These are phyloP conservation scores for Powellomyces hirtus DNA, from an alignment of 192 early-diverging fungal genomes.

Conservation along the genomic window DNA sequence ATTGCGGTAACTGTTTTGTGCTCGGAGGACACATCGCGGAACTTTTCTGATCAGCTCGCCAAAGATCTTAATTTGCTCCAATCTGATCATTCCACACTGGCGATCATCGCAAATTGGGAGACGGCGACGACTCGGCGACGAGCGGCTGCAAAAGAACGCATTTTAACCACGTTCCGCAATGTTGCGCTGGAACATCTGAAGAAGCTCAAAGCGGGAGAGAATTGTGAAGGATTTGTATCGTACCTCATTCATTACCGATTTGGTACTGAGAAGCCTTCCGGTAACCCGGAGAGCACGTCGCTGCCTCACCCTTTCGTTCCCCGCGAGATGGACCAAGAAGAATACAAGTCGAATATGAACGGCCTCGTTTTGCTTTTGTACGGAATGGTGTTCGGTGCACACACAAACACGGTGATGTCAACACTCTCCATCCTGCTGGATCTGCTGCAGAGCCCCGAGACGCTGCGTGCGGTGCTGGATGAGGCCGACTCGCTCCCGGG, in stretches of 20 bases:
- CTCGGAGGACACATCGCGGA: not conserved
- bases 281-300: not conserved
- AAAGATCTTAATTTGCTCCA: not conserved
- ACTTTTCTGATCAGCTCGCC: not conserved
- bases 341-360: not conserved
- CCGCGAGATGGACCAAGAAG: not conserved
- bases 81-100: not conserved
- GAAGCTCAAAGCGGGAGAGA: not conserved
- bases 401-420: not conserved
- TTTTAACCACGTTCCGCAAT: not conserved
- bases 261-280: not conserved
- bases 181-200: not conserved
- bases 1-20: not conserved
- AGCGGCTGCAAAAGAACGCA: not conserved
- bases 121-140: not conserved
- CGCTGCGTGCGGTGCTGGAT: not conserved
- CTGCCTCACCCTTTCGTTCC: not conserved
- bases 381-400: constrained; percentile 5
- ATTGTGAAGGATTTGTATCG: not conserved
- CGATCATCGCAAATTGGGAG: not conserved
- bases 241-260: constrained; percentile 3
- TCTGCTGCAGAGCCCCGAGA: not conserved
- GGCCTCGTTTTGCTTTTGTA: not conserved
- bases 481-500: not conserved
- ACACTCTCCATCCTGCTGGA: not conserved